Evolutionary conservation across 2,329 filamentous ascomycete genomes (phyloP), one percentile per base, ranked within the genome.

Genomic region (Botryotinia globosa): DNA sequence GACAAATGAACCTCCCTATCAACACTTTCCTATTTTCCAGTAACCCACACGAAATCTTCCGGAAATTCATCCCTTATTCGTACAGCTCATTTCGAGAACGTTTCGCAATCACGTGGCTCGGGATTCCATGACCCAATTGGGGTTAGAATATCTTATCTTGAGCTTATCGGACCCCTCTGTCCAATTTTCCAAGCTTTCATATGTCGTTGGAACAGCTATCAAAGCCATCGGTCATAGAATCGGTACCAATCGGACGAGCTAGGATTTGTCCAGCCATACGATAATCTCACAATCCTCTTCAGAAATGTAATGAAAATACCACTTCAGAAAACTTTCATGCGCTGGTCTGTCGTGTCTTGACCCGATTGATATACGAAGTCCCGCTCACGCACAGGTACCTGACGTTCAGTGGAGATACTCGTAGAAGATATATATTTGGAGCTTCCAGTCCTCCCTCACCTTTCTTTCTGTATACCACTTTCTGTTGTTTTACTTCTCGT

Each of bases 341-440:
- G 62, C 45, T 45, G 29, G 66, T 25, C 37, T 72, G 62, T 72
- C 63, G 25, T 72, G 51, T 68, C 63, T 72, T 72, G 74, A 76
- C 78, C 76, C 75, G 72, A 79, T 80, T 78, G 74, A 77, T 78
- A 79, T 74, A 77, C 70, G 51, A 73, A 75, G 74, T 80, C 78
- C 78, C 77, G 76, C 74, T 32, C 56, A 45, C 56, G 54, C 45
- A 62, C 64, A 69, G 34, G 65, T 68, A 68, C 48, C 65, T 68
- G 37, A 58, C 63, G 34, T 61, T 67, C 58, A 42, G 32, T 72
- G 42, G 70, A 45, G 70, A 65, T 72, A 51, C 14, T 25, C 48
- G 66, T 73, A 66, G 51, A 72, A 73, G 76, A 76, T 77, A 75
- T 72, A 58, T 73, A 75, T 61, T 73, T 73, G 58, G 54, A 29